Conservation (phyloP, 305 asterid genomes). For the Solanum hybrid region DNA sequence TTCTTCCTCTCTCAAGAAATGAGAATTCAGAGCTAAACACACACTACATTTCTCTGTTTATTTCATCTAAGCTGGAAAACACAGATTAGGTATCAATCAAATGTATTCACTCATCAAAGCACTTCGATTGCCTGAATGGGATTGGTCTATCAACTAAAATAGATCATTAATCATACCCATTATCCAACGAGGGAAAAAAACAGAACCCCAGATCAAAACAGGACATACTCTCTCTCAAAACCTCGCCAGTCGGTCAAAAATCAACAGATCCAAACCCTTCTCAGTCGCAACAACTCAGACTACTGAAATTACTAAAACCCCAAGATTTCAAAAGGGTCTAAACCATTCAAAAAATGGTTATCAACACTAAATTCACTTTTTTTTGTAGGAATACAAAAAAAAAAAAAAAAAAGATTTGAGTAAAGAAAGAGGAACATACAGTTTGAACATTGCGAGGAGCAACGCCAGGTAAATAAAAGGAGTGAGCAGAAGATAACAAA, state of each 20-base stretch:
- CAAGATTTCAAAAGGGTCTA: not conserved
- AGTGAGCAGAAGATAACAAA: constrained; percentile 38
- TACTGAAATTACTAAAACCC: not conserved
- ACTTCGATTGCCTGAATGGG: not conserved
- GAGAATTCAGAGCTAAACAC: not conserved
- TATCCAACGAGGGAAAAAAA: not conserved
- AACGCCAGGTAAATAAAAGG: constrained; percentile 84
- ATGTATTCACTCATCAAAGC: not conserved
- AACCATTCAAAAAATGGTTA: not conserved
- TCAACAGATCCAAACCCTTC: constrained; percentile 1
- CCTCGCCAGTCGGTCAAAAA: not conserved
- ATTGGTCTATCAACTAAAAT: not conserved
- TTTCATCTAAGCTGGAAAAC: not conserved
- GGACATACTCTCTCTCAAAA: not conserved
- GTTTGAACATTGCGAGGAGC: constrained; percentile 78
- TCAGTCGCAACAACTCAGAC: not conserved
- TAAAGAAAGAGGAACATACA: constrained; percentile 19
- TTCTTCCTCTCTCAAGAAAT: not conserved
- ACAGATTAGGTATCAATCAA: not conserved
- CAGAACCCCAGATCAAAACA: not conserved
- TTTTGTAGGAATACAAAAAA: no score
- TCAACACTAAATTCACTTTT: not conserved
- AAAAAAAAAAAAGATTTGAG: not conserved
- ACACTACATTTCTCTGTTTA: not conserved
- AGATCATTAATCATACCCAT: not conserved